Conservation (phyloP, 1,284 basidiomycete species). For the Cryptococcus amylolentus region DNA sequence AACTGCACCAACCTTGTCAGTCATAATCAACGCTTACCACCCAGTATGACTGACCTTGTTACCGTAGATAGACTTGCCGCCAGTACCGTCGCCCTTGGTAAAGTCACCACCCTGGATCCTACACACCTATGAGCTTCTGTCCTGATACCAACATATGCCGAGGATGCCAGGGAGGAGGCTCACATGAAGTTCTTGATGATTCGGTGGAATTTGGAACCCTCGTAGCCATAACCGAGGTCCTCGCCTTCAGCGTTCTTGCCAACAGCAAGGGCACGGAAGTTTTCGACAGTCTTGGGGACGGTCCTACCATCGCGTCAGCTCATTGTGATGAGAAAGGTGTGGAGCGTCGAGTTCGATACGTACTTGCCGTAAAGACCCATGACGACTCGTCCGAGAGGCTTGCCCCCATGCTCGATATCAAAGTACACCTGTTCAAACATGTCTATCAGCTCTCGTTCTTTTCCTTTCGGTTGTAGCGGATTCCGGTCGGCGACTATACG, state of each 20-base stretch:
- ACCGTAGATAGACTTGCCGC: slow-evolving; percentile 62
- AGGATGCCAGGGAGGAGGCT: slow-evolving; percentile 17
- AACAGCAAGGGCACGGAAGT: slow-evolving; percentile 65
- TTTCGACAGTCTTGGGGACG: slow-evolving; percentile 68
- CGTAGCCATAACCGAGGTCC: slow-evolving; percentile 67
- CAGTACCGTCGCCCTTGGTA: slow-evolving; percentile 61
- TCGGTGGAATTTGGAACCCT: slow-evolving; percentile 67
- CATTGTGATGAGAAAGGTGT: not conserved
- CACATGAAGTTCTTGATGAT: slow-evolving; percentile 68
- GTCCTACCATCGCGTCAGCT: slow-evolving; percentile 55
- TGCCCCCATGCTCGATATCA: slow-evolving; percentile 84
- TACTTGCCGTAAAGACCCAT: slow-evolving; percentile 80
- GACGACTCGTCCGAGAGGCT: slow-evolving; percentile 72
- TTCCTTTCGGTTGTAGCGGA: too few relatives aligned
- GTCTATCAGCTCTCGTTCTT: not conserved
- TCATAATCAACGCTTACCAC: not conserved
- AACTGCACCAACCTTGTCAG: slow-evolving; percentile 46
- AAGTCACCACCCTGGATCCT: slow-evolving; percentile 70
- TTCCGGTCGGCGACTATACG: not conserved
- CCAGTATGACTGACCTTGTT: slow-evolving; percentile 36
- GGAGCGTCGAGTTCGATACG: slow-evolving; percentile 9
- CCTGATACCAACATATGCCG: not conserved
- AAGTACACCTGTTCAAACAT: slow-evolving; percentile 64
- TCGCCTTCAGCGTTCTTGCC: slow-evolving; percentile 76
- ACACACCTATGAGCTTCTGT: slow-evolving; percentile 1